Evolutionary conservation across 305 asterid species (phyloP).

Genomic region (Withania somnifera): DNA sequence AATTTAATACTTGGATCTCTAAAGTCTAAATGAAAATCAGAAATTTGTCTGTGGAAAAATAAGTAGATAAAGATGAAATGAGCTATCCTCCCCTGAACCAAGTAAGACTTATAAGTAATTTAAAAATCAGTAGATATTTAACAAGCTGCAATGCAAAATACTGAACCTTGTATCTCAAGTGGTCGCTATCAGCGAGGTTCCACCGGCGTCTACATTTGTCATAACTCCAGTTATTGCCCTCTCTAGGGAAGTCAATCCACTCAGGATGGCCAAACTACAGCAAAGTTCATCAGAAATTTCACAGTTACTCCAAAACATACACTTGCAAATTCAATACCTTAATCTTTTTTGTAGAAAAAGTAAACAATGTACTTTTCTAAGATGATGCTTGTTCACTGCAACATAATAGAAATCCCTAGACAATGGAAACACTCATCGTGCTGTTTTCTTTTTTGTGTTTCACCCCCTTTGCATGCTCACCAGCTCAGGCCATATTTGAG

Average conservation of each 20-base stretch:
- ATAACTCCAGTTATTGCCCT: constrained; percentile 86
- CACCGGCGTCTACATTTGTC: constrained; percentile 95
- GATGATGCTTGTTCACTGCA: neutral
- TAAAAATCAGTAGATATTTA: neutral
- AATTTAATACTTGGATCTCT: neutral
- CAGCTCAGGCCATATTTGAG: neutral
- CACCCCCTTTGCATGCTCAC: neutral
- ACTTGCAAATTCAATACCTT: neutral
- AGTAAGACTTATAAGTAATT: neutral
- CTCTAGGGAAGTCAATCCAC: constrained; percentile 98
- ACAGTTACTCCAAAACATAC: neutral
- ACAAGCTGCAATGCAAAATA: neutral
- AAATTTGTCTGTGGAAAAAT: neutral
- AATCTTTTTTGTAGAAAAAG: neutral
- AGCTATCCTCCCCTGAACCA: neutral
- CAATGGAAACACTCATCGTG: neutral
- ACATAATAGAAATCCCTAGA: neutral
- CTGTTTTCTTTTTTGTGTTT: neutral
- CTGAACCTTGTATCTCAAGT: constrained; percentile 89
- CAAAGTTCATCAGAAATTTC: constrained; percentile 6
- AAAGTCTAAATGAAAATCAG: neutral
- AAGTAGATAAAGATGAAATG: neutral
- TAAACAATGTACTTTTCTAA: neutral
- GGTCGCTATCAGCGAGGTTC: constrained; percentile 75
- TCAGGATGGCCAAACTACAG: constrained; percentile 96